phyloP scores from a whole-genome alignment of 495 filamentous ascomycete genomes.

The Hypoxylon subgilvum region DNA sequence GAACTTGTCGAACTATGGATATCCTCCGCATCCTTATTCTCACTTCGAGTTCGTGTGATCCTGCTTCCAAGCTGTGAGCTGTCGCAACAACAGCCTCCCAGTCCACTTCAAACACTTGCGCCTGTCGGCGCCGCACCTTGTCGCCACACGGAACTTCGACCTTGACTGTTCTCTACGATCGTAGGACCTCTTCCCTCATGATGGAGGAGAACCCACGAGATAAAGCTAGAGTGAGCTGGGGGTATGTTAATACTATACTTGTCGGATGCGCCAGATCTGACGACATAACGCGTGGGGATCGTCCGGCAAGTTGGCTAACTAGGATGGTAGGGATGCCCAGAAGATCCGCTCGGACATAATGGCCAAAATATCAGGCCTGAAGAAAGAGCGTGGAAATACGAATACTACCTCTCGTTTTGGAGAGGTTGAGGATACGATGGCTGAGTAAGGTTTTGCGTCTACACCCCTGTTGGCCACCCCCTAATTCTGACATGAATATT shows the following conservation, averaged over 20 bases:
- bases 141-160: constrained; percentile 13
- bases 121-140: constrained; percentile 23
- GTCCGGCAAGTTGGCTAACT: constrained; percentile 18
- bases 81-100: constrained; percentile 35
- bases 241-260: constrained; percentile 34
- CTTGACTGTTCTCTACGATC: constrained; percentile 4
- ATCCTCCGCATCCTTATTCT: constrained; percentile 32
- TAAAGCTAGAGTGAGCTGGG: constrained; percentile 36
- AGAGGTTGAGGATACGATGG: constrained; percentile 38
- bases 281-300: neutral
- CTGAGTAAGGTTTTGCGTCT: constrained; percentile 33
- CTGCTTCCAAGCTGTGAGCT: constrained; percentile 40
- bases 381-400: constrained; percentile 32
- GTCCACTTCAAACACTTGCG: constrained; percentile 27
- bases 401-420: constrained; percentile 41
- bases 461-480: constrained; percentile 22
- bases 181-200: neutral
- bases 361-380: constrained; percentile 33
- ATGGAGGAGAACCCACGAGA: constrained; percentile 39
- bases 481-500: constrained; percentile 33
- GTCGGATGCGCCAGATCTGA: constrained; percentile 7
- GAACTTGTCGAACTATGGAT: constrained; percentile 41
- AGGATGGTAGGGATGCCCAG: constrained; percentile 37
- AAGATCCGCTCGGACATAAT: constrained; percentile 39
- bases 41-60: constrained; percentile 44